These are phyloP conservation scores for Aureobasidium sp. DNA, from an alignment of 2,329 filamentous ascomycete genomes.

Conservation along the genomic window DNA sequence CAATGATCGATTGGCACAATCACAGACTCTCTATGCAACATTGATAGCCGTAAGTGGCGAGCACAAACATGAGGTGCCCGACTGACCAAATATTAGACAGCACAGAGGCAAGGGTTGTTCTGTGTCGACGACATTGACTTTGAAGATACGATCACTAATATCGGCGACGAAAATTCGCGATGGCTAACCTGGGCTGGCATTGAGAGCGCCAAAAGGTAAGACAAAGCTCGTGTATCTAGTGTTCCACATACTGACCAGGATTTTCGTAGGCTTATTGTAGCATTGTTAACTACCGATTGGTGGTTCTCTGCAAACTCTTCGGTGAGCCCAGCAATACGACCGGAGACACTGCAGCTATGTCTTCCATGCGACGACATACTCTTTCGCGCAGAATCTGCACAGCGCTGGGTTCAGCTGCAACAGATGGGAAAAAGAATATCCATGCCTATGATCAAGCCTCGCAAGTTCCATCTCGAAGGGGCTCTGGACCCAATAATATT, in stretches of 20 bases:
- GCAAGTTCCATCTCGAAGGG: slow-evolving; percentile 16
- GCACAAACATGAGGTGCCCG: not conserved
- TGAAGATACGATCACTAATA: slow-evolving; percentile 29
- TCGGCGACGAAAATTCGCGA: slow-evolving; percentile 33
- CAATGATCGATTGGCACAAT: slow-evolving; percentile 38
- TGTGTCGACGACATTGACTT: slow-evolving; percentile 40
- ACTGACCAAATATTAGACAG: slow-evolving; percentile 28
- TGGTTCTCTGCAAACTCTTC: slow-evolving; percentile 17
- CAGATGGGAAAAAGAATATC: slow-evolving; percentile 13
- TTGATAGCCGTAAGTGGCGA: slow-evolving; percentile 35
- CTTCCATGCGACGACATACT: slow-evolving; percentile 16
- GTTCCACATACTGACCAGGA: not conserved
- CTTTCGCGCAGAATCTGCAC: slow-evolving; percentile 14
- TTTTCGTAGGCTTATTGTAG: slow-evolving; percentile 8
- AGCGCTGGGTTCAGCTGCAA: slow-evolving; percentile 15
- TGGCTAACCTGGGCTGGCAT: slow-evolving; percentile 48
- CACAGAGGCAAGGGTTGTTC: slow-evolving; percentile 45
- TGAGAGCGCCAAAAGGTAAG: slow-evolving; percentile 41
- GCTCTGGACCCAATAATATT: slow-evolving; percentile 16
- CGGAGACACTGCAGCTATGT: slow-evolving; percentile 15
- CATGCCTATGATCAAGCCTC: slow-evolving; percentile 15
- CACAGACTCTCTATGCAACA: slow-evolving; percentile 44
- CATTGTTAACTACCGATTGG: slow-evolving; percentile 17
- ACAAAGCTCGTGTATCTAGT: not conserved
- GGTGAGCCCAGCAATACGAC: slow-evolving; percentile 13